These are phyloP conservation scores for Diaporthe citri DNA, from an alignment of 2,329 filamentous ascomycete species.

Conservation along the genomic window DNA sequence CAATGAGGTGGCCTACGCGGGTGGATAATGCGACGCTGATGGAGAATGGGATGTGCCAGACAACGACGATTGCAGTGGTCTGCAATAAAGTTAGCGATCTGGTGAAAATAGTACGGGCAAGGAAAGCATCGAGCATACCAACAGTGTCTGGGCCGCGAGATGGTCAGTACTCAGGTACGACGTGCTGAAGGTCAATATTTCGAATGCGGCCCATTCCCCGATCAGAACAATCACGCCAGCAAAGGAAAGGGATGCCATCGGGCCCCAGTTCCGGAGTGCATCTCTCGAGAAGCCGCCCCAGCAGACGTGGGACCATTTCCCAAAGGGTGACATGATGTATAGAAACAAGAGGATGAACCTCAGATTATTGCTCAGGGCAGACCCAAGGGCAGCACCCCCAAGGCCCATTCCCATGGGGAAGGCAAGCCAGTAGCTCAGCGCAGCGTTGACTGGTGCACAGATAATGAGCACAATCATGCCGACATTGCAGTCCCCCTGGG, in stretches of 20 bases:
- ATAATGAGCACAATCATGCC: conserved; percentile 61
- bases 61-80: conserved; percentile 55
- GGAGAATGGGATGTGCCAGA: conserved; percentile 59
- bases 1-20: conserved; percentile 57
- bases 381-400: conserved; percentile 63
- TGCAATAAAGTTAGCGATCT: not conserved
- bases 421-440: conserved; percentile 63
- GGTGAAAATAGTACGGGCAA: not conserved
- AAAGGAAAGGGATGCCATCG: conserved; percentile 54
- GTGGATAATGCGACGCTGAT: conserved; percentile 57
- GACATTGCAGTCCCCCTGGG: conserved; percentile 66
- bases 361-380: conserved; percentile 62
- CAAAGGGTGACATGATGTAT: conserved; percentile 57
- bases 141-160: conserved; percentile 56
- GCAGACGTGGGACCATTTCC: conserved; percentile 56
- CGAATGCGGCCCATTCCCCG: conserved; percentile 58
- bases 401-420: conserved; percentile 59
- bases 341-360: conserved; percentile 60
- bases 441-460: conserved; percentile 61
- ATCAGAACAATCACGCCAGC: conserved; percentile 56
- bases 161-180: conserved; percentile 58
- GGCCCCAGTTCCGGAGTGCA: conserved; percentile 49
- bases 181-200: conserved; percentile 59
- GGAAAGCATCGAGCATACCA: conserved; percentile 41
- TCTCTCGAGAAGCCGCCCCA: conserved; percentile 58